Conservation (phyloP, 306 rosid genomes). For the Cucumis sativus region Cucumber_9930_V3 NC_026661.2:16580501-16581000, state of each 20-base stretch:
- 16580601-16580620: conserved; percentile 54
- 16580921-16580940: conserved; percentile 47
- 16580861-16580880: conserved; percentile 5
- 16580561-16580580: conserved; percentile 85
- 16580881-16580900: conserved; percentile 5
- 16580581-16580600: conserved; percentile 69
- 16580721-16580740: conserved; percentile 88
- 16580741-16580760: conserved; percentile 51
- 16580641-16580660: background rate
- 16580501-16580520: conserved; percentile 85
- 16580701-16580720: conserved; percentile 86
- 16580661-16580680: conserved; percentile 8
- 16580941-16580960: conserved; percentile 67
- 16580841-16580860: conserved; percentile 17
- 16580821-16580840: conserved; percentile 72
- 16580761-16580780: conserved; percentile 65
- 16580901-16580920: conserved; percentile 46
- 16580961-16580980: conserved; percentile 89
- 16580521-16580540: conserved; percentile 52
- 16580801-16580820: conserved; percentile 74
- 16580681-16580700: conserved; percentile 45
- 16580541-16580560: conserved; percentile 70
- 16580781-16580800: conserved; percentile 58
- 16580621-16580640: conserved; percentile 10
- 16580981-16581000: conserved; percentile 73